phyloP scores from a whole-genome alignment of 441 rosid species.

The Theobroma grandiflorum region DNA sequence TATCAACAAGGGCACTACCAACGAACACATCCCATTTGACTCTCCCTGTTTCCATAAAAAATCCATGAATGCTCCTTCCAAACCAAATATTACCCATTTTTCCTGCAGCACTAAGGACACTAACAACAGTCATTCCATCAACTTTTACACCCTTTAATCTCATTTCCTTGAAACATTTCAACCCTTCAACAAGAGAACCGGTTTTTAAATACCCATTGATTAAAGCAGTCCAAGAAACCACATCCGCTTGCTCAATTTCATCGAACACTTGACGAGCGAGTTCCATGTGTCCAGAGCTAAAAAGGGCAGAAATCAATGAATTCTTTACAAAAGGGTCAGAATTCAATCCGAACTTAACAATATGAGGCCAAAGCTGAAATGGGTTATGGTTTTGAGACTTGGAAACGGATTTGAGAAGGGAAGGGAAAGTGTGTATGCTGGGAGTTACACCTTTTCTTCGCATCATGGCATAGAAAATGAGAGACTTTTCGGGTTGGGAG shows the following conservation, averaged over 20 bases:
- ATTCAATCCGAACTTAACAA: slow-evolving; percentile 38
- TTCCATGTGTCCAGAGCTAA: slow-evolving; percentile 23
- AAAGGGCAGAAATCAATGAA: slow-evolving; percentile 28
- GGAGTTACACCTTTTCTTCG: slow-evolving; percentile 33
- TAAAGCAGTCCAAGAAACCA: slow-evolving; percentile 39
- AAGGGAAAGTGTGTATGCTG: slow-evolving; percentile 37
- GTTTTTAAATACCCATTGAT: slow-evolving; percentile 33
- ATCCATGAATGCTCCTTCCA: slow-evolving; percentile 40
- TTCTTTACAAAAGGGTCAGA: slow-evolving; percentile 37
- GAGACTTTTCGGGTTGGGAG: slow-evolving; percentile 32
- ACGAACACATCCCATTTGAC: slow-evolving; percentile 33
- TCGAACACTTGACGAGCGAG: slow-evolving; percentile 34
- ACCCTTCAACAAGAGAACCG: slow-evolving; percentile 28
- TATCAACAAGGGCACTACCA: slow-evolving; percentile 39
- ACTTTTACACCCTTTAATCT: slow-evolving; percentile 20
- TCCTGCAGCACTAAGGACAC: slow-evolving; percentile 37
- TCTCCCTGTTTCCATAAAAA: slow-evolving; percentile 34
- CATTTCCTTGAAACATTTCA: slow-evolving; percentile 34
- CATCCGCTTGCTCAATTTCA: slow-evolving; percentile 28
- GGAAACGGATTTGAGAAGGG: slow-evolving; percentile 42
- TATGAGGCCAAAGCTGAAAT: slow-evolving; percentile 35
- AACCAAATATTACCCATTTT: slow-evolving; percentile 35
- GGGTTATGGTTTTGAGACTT: slow-evolving; percentile 36
- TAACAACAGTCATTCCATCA: slow-evolving; percentile 32
- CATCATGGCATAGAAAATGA: slow-evolving; percentile 37